Evolutionary conservation across 495 filamentous ascomycete species (phyloP).

Genomic region (Lasiosphaeria hispida): DNA sequence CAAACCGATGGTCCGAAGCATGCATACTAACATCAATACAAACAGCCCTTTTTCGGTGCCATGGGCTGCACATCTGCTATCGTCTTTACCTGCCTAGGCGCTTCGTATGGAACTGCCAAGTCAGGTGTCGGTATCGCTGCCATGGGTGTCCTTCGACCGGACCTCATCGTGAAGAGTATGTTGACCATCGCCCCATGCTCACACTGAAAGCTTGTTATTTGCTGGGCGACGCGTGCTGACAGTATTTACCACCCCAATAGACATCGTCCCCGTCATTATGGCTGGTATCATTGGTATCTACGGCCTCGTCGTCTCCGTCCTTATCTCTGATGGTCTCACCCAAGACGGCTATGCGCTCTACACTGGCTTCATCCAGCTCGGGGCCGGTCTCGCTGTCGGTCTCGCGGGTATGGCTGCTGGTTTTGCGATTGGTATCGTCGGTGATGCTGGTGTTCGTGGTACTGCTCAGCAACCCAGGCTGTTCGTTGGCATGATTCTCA

Average conservation of each 20-base stretch:
- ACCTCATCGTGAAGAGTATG: constrained; percentile 98
- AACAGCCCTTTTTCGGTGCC: constrained; percentile 96
- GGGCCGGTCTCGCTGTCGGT: constrained; percentile 94
- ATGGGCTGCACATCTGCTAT: constrained; percentile 99
- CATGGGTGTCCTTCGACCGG: constrained; percentile 96
- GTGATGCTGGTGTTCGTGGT: constrained; percentile 97
- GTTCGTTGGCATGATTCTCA: constrained; percentile 99
- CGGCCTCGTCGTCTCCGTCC: constrained; percentile 95
- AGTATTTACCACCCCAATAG: constrained; percentile 44
- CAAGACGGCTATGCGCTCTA: constrained; percentile 78
- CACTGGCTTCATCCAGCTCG: constrained; percentile 95
- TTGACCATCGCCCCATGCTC: neutral
- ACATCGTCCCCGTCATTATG: constrained; percentile 99
- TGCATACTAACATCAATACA: constrained; percentile 32
- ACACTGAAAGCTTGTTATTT: constrained; percentile 32
- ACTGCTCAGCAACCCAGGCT: constrained; percentile 96
- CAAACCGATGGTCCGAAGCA: constrained; percentile 5
- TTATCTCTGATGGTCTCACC: constrained; percentile 87
- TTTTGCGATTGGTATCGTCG: constrained; percentile 98
- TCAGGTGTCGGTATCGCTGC: constrained; percentile 97
- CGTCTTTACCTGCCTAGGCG: constrained; percentile 98
- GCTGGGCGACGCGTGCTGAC: constrained; percentile 22
- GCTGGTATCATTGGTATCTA: constrained; percentile 99
- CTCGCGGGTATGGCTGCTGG: constrained; percentile 95
- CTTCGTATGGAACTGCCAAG: constrained; percentile 98